phyloP scores from a whole-genome alignment of 192 early-diverging fungal genomes.

The Bifiguratus adelaidae region DNA sequence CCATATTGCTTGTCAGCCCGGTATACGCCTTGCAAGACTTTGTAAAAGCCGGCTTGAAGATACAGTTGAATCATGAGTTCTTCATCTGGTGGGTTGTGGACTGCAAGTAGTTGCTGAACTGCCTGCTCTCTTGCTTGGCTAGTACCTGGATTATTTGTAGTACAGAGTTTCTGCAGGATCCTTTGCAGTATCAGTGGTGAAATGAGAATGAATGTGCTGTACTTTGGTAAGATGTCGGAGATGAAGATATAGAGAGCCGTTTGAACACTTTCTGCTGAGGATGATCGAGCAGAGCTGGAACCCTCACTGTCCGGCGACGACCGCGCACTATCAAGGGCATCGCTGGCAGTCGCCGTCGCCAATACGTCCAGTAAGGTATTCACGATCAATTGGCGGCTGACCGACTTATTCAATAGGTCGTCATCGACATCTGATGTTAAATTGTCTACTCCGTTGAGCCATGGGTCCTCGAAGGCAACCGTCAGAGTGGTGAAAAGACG shows the following conservation, averaged over 20 bases:
- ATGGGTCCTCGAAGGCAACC: slow-evolving; percentile 46
- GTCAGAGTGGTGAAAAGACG: slow-evolving; percentile 39
- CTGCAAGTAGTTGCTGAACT: slow-evolving; percentile 37
- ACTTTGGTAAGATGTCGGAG: slow-evolving; percentile 39
- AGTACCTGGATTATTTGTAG: slow-evolving; percentile 27
- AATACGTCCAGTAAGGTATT: slow-evolving; percentile 47
- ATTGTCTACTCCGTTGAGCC: slow-evolving; percentile 37
- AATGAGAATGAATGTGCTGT: slow-evolving; percentile 38
- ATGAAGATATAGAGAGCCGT: slow-evolving; percentile 48
- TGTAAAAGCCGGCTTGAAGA: slow-evolving; percentile 42
- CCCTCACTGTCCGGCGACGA: too few species aligned
- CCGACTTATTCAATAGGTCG: slow-evolving; percentile 36
- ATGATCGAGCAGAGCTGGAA: too few species aligned
- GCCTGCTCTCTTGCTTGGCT: slow-evolving; percentile 38
- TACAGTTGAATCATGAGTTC: slow-evolving; percentile 35
- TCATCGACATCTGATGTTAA: slow-evolving; percentile 28
- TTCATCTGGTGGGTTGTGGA: slow-evolving; percentile 41
- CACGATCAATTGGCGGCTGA: slow-evolving; percentile 46
- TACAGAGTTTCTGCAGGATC: slow-evolving; percentile 32
- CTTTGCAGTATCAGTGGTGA: slow-evolving; percentile 40
- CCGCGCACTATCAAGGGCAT: too few species aligned
- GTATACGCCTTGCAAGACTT: slow-evolving; percentile 43
- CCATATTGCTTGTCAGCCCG: slow-evolving; percentile 42
- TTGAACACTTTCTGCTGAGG: too few species aligned
- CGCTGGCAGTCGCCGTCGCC: slow-evolving; percentile 10